Conservation (phyloP, 768 basidiomycete species). For the Tephrocybe sp. region DNA sequence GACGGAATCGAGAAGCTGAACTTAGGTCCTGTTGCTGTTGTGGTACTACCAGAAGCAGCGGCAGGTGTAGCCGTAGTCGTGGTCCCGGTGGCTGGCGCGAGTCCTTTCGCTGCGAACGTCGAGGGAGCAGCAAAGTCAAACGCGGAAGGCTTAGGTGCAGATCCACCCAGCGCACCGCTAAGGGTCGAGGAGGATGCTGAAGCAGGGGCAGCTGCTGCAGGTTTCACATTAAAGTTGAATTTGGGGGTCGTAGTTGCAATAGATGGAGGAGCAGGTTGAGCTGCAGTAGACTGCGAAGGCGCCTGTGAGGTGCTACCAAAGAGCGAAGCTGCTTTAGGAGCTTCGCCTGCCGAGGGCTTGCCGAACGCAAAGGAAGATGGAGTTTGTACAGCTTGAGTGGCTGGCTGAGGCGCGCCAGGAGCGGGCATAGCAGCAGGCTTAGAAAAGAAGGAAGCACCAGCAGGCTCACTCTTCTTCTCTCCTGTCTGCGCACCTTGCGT, state of each 20-base stretch:
- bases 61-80: neutral
- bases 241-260: constrained; percentile 27
- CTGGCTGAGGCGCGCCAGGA: constrained; percentile 14
- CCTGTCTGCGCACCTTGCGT: constrained; percentile 6
- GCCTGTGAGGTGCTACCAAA: constrained; percentile 21
- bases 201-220: constrained; percentile 10
- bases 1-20: constrained; percentile 16
- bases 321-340: constrained; percentile 19
- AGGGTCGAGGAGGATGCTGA: constrained; percentile 17
- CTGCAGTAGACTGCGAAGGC: constrained; percentile 15
- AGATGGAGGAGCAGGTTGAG: constrained; percentile 20
- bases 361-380: constrained; percentile 18
- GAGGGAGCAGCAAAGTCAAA: constrained; percentile 22
- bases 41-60: neutral
- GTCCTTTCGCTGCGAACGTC: constrained; percentile 11
- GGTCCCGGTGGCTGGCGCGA: no score
- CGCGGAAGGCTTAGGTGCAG: constrained; percentile 17
- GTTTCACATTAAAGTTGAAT: constrained; percentile 35
- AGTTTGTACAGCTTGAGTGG: constrained; percentile 5
- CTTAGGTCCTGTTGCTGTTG: constrained; percentile 11
- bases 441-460: constrained; percentile 19
- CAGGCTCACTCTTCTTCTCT: constrained; percentile 12
- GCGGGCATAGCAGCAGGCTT: constrained; percentile 15
- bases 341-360: constrained; percentile 14
- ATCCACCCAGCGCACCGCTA: constrained; percentile 22